These are phyloP conservation scores for Geoglossum cookeanum DNA, from an alignment of 2,329 filamentous ascomycete species.

Conservation along the genomic window DNA sequence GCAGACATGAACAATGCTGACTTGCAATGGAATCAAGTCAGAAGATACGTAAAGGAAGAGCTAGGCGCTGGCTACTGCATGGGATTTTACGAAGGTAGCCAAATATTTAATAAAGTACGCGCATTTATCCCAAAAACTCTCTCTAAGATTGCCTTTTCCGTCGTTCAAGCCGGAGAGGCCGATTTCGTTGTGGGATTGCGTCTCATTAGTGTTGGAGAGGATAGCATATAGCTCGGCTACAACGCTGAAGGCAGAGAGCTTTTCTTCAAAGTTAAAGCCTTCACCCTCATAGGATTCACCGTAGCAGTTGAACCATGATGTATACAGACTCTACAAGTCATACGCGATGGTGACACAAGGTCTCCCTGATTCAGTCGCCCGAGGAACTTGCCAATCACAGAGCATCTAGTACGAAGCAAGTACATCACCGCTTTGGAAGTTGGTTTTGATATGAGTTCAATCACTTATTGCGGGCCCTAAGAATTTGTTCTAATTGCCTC, in stretches of 20 bases:
- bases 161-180: background rate
- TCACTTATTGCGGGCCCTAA: background rate
- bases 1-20: background rate
- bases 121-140: background rate
- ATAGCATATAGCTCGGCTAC: background rate
- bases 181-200: background rate
- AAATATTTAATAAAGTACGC: background rate
- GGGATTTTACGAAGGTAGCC: background rate
- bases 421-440: background rate
- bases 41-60: background rate
- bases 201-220: background rate
- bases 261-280: background rate
- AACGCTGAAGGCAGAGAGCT: background rate
- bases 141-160: background rate
- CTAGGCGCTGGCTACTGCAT: background rate
- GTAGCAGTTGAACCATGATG: background rate
- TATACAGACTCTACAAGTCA: background rate
- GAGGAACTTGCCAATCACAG: conserved; percentile 1
- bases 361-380: conserved; percentile 1
- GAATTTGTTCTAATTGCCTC: background rate
- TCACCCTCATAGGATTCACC: conserved; percentile 1
- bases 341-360: background rate
- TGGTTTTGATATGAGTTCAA: conserved; percentile 1
- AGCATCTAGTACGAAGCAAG: background rate
- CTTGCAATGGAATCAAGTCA: background rate